These are phyloP conservation scores for Coemansia sp. DNA, from an alignment of 192 early-diverging fungal species.

Conservation along the genomic window DNA sequence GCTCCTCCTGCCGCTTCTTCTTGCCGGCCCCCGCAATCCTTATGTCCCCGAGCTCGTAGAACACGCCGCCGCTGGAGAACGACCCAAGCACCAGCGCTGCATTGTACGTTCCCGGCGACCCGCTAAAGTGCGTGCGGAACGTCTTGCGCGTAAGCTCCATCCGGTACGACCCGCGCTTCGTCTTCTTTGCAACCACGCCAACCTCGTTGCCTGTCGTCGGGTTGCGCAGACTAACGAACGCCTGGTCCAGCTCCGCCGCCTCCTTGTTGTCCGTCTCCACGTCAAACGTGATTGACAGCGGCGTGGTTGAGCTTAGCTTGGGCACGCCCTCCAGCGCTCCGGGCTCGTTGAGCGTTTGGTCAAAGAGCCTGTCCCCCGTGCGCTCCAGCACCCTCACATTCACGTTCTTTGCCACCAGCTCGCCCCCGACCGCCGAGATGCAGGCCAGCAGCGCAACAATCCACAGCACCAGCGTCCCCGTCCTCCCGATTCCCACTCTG, in stretches of 20 bases:
- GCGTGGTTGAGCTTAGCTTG: constrained; percentile 25
- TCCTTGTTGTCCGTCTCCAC: constrained; percentile 2
- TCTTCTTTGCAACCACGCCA: constrained; percentile 23
- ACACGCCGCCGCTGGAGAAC: constrained; percentile 28
- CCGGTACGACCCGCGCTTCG: constrained; percentile 24
- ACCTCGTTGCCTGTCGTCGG: constrained; percentile 27
- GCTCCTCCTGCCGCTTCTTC: not conserved
- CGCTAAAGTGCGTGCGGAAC: constrained; percentile 30
- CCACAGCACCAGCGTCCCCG: constrained; percentile 10
- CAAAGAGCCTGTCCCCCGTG: constrained; percentile 49
- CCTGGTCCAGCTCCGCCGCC: constrained; percentile 38
- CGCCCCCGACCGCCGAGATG: constrained; percentile 10
- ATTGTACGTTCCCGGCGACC: constrained; percentile 27
- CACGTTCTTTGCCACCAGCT: constrained; percentile 24
- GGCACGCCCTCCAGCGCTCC: constrained; percentile 18
- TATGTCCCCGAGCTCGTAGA: constrained; percentile 40
- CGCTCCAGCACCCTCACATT: constrained; percentile 44
- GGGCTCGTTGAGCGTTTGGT: constrained; percentile 23
- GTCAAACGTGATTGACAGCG: constrained; percentile 37
- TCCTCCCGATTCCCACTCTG: constrained; percentile 2
- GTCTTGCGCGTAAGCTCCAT: constrained; percentile 39
- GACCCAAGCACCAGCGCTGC: constrained; percentile 45
- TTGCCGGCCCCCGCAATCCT: constrained; percentile 8
- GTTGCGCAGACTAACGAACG: constrained; percentile 41
- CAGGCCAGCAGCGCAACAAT: constrained; percentile 4